A percentile compares a stretch with the other conserved stretches of the same genome.
These are phyloP conservation scores for Chlamydomonas sp. DNA, from an alignment of 139 green algal species.

Conservation along the genomic window DNA sequence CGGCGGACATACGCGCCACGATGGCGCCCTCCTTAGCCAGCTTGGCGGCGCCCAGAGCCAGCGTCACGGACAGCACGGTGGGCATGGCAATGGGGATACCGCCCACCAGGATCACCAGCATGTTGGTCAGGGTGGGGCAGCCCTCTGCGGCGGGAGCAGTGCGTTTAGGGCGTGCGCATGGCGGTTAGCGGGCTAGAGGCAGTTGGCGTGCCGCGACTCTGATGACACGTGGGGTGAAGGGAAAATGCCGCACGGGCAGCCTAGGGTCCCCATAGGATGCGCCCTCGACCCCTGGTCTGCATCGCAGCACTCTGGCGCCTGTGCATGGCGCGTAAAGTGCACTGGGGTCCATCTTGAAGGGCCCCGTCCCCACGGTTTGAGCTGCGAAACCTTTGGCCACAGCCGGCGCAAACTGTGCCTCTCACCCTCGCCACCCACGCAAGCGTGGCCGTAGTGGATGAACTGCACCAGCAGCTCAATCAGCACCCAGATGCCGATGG, in stretches of 20 bases:
- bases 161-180: neutral
- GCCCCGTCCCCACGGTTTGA: too few relatives aligned
- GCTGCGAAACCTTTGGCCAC: too few relatives aligned
- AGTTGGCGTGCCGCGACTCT: too few relatives aligned
- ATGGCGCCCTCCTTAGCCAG: slow-evolving; percentile 92
- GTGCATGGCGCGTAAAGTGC: too few relatives aligned
- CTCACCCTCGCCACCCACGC: slow-evolving; percentile 69
- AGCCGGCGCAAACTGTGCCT: too few relatives aligned
- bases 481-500: slow-evolving; percentile 79
- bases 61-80: slow-evolving; percentile 89
- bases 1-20: slow-evolving; percentile 86
- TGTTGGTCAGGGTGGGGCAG: slow-evolving; percentile 87
- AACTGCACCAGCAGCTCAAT: slow-evolving; percentile 86
- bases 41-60: slow-evolving; percentile 87
- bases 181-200: neutral
- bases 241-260: too few relatives aligned
- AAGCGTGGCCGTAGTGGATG: slow-evolving; percentile 73
- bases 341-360: too few relatives aligned
- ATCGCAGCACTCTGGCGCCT: too few relatives aligned
- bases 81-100: slow-evolving; percentile 96
- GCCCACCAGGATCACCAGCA: slow-evolving; percentile 92
- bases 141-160: slow-evolving; percentile 51
- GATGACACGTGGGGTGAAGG: too few relatives aligned
- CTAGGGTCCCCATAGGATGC: too few relatives aligned
- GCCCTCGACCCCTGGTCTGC: too few relatives aligned